These are phyloP conservation scores for Anisodus tanguticus DNA, from an alignment of 257 asterid genomes.

Conservation along the genomic window DNA sequence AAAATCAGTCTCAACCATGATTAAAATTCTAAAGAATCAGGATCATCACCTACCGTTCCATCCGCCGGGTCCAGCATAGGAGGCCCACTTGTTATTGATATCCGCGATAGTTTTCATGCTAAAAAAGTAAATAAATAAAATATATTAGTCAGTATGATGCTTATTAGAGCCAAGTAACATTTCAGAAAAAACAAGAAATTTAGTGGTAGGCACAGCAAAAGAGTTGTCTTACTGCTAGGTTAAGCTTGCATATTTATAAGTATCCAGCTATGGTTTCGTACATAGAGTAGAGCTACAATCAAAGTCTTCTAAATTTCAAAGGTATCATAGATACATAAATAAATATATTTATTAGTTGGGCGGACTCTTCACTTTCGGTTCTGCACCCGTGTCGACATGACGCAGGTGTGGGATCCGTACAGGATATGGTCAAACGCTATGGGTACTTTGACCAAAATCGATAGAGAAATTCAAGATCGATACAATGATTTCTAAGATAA, in stretches of 20 bases:
- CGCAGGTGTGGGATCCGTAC: too few relatives aligned
- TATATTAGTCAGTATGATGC: neutral
- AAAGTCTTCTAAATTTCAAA: neutral
- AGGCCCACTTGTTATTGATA: conserved; percentile 93
- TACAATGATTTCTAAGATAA: too few relatives aligned
- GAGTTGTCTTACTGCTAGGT: neutral
- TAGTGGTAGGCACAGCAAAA: neutral
- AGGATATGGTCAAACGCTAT: too few relatives aligned
- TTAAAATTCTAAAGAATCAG: conserved; percentile 16
- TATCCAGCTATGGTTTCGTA: neutral
- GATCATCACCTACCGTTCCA: conserved; percentile 78
- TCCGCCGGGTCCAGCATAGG: conserved; percentile 99
- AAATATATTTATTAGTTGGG: neutral
- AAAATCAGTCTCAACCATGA: neutral
- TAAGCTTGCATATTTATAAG: neutral
- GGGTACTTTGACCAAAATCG: too few relatives aligned
- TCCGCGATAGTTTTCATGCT: conserved; percentile 97
- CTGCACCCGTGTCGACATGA: too few relatives aligned
- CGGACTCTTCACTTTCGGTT: too few relatives aligned
- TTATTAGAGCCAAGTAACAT: neutral
- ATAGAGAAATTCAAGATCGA: too few relatives aligned
- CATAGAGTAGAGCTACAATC: neutral
- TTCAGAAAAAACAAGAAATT: neutral
- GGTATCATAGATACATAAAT: neutral
- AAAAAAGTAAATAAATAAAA: conserved; percentile 29